Evolutionary conservation across 352 stramenopile species (phyloP), one percentile per base, ranked within the genome.

Genomic region (Phytophthora boehmeriae): DNA sequence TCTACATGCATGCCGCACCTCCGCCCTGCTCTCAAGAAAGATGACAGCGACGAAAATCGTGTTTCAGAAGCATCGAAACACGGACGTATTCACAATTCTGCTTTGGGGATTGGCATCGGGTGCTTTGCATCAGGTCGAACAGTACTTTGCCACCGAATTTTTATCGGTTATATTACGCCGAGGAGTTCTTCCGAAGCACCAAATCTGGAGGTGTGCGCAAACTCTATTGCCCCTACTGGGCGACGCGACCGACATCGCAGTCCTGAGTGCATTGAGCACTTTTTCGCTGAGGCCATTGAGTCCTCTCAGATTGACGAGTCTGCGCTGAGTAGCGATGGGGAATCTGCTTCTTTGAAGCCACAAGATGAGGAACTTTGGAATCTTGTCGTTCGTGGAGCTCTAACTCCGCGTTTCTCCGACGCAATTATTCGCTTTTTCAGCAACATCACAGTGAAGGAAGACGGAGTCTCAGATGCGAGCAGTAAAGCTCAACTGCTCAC

Each of bases 211-310:
- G 13, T 89, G 74, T 36, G 59, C 75, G 4, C 78, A 78, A 46
- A 62, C 54, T 0, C 38, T 92, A 2, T 89, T 80, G 34, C 66
- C 73, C 6, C 28, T 87, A 0, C 71, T 93, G 34, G 42, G 69
- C 0, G 45, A 59, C 0, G 63, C 69, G 0, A 57, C 38, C 14
- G 70, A 93, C 27, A 60, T 72, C 22, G 74, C 65, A 0, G 36
- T 91, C 2, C 44, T 92, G 2, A 91, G 82, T 54, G 49, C 73
- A 11, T 30, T 85, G 5, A 82, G 78, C 59, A 86, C 69, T 92
- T 89, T 61, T 89, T 80, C 28, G 75, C 85, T 11, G 78, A 92
- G 14, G 68, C 84, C 0, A 69, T 93, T 23, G 81, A 93, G 53
- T 64, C 57, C 3, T 75, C 64, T n/a, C 71, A 62, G n/a, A 73